Evolutionary conservation across 75 land plant species (phyloP), one percentile per base, ranked within the genome.

Genomic region (Pinus tabuliformis): DNA sequence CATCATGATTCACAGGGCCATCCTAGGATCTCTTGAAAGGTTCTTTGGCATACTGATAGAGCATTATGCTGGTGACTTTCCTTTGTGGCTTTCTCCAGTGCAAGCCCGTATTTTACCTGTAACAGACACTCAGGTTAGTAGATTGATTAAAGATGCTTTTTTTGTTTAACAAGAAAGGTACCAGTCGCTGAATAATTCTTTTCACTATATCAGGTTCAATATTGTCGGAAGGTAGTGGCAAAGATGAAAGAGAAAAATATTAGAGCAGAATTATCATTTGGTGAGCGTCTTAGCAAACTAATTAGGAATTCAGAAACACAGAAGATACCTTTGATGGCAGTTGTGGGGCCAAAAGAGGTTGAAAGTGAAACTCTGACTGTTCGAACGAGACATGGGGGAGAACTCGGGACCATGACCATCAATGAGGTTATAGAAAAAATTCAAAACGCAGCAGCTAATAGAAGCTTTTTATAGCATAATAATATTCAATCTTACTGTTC

Each of bases 1-100:
- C 2, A 97, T 97, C 58, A 94, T 97, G 99, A 97, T 97, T 61
- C 99, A 97, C 72, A 87, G 99, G 76, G 99, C 99, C 15, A 88
- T 97, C 54, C 85, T 97, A 77, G 99, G 99, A 63, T 97, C 99
- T 57, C 81, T 97, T 60, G 99, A 97, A 77, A 78, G 99, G 39
- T 97, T 97, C 63, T 94, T 97, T 80, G 99, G 99, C 17, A 89
- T 97, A 21, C 83, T 97, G 57, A 88, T 97, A 74, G 99, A 97
- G 81, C 85, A 95, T 74, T 95, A 95, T 84, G 95, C 98, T 45
- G 98, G 99, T 59, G 99, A 97, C 82, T 97, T 97, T 75, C 99
- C 99, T 13, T 76, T 97, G 59, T 97, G 99, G 99, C 83, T 97
- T 74, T 83, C 98, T 59, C 98, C 99, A 66, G 82, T 95, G 17